Evolutionary conservation across 108 stramenopile genomes (phyloP).

Genomic region (Pseudonitzschia multiseries): DNA sequence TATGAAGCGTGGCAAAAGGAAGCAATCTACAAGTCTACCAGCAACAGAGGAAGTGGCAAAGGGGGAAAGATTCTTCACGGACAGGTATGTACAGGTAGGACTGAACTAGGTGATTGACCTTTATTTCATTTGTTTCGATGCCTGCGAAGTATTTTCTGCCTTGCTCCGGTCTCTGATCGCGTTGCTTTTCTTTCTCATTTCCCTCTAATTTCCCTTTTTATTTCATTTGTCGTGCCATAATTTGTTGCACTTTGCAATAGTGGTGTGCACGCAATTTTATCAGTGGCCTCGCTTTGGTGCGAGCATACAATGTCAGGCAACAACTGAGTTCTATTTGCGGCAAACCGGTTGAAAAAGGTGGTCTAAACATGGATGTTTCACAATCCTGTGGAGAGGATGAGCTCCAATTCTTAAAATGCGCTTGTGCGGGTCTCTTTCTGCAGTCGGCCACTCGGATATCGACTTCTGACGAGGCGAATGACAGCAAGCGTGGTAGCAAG

Average conservation of each 20-base stretch:
- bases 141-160: too few species aligned
- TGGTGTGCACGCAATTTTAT: constrained; percentile 85
- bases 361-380: constrained; percentile 64
- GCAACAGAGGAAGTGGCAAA: constrained; percentile 28
- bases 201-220: neutral
- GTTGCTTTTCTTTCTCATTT: neutral
- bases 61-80: constrained; percentile 59
- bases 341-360: constrained; percentile 47
- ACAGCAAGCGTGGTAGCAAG: constrained; percentile 44
- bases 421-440: constrained; percentile 89
- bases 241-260: constrained; percentile 21
- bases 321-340: constrained; percentile 65
- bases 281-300: constrained; percentile 64
- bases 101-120: too few species aligned
- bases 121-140: neutral
- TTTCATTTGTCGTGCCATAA: neutral
- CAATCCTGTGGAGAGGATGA: constrained; percentile 61
- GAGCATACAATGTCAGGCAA: constrained; percentile 69
- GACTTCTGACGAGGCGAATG: constrained; percentile 43
- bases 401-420: constrained; percentile 75
- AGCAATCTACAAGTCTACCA: constrained; percentile 48
- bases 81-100: neutral
- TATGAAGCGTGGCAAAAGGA: constrained; percentile 90
- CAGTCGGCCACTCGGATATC: constrained; percentile 71
- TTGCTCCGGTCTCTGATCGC: neutral